phyloP scores from a whole-genome alignment of 345 rosid species.

The Ceriops zippeliana region DNA sequence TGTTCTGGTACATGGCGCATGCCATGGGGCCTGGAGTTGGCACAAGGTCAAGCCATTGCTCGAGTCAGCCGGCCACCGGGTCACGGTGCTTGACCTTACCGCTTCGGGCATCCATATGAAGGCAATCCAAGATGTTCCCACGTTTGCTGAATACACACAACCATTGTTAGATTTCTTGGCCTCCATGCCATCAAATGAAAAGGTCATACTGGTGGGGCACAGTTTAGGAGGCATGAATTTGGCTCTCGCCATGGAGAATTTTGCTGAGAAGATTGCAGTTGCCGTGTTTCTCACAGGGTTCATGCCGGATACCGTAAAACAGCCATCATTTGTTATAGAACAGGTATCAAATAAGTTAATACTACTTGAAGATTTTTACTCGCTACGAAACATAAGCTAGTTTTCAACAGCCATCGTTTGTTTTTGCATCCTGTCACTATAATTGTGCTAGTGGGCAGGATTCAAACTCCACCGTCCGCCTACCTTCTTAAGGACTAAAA shows the following conservation, averaged over 20 bases:
- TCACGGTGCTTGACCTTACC: conserved; percentile 36
- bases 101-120: conserved; percentile 35
- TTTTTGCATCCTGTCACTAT: no score
- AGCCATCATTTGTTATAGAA: conserved; percentile 11
- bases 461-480: no score
- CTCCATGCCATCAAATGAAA: conserved; percentile 13
- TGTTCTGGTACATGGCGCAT: conserved; percentile 43
- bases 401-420: no score
- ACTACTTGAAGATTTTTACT: not conserved
- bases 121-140: conserved; percentile 13
- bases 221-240: conserved; percentile 30
- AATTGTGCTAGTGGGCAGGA: no score
- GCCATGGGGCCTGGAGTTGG: conserved; percentile 51
- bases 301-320: conserved; percentile 22
- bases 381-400: no score
- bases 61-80: conserved; percentile 30
- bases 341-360: conserved; percentile 5
- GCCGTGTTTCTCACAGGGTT: conserved; percentile 24
- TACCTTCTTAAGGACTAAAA: no score
- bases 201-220: conserved; percentile 33
- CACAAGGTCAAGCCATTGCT: conserved; percentile 37
- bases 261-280: conserved; percentile 19
- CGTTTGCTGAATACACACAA: conserved; percentile 19
- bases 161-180: conserved; percentile 26
- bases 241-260: conserved; percentile 32